Percentiles rank a stretch among this genome's conserved stretches.
phyloP scores from a whole-genome alignment of 1,284 basidiomycete genomes.

The Takashimella koratensis region DNA sequence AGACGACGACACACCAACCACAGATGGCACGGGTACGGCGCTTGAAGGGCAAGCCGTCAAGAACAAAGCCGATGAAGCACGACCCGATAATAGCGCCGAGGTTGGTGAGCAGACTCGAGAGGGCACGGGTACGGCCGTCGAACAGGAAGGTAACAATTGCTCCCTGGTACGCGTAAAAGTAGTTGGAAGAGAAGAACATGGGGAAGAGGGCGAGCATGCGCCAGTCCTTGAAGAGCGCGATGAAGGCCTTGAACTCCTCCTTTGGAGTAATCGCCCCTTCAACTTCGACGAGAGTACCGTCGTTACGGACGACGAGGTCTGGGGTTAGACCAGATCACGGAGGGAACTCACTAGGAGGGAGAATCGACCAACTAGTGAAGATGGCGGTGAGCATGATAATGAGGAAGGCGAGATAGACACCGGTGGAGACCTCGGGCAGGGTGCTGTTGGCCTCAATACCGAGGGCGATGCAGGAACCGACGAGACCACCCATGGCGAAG shows the following conservation, averaged over 20 bases:
- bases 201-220: conserved; percentile 37
- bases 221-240: conserved; percentile 35
- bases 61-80: conserved; percentile 37
- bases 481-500: conserved; percentile 51
- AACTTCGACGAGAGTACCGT: conserved; percentile 39
- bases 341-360: conserved; percentile 31
- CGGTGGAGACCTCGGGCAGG: conserved; percentile 33
- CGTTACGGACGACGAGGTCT: conserved; percentile 30
- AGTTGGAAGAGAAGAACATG: conserved; percentile 40
- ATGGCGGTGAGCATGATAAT: conserved; percentile 43
- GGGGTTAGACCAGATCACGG: conserved; percentile 40
- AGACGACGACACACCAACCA: conserved; percentile 26
- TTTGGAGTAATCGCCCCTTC: conserved; percentile 14
- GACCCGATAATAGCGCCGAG: conserved; percentile 40
- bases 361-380: conserved; percentile 29
- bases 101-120: conserved; percentile 32
- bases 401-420: conserved; percentile 42
- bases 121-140: conserved; percentile 38
- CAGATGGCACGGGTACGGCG: conserved; percentile 33
- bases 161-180: conserved; percentile 40
- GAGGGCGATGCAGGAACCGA: conserved; percentile 52
- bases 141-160: conserved; percentile 36
- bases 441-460: conserved; percentile 37
- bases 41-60: conserved; percentile 35
- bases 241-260: conserved; percentile 30